These are phyloP conservation scores for Hanseniaspora uvarum DNA, from an alignment of 1,139 yeast species.

Conservation along the genomic window DNA sequence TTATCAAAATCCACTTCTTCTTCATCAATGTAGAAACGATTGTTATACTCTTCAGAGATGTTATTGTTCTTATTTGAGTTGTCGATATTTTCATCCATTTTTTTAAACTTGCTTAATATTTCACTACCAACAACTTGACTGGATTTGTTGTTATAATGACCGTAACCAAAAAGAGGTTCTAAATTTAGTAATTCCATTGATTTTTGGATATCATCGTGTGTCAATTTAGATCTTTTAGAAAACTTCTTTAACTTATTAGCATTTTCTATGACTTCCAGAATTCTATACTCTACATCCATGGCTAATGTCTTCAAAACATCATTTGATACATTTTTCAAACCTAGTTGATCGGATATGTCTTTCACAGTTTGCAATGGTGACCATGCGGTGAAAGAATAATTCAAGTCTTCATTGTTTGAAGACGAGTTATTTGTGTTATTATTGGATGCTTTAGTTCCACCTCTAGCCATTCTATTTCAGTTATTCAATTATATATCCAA, in stretches of 20 bases:
- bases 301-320: constrained; percentile 92
- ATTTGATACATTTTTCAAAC: constrained; percentile 67
- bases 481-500: too few relatives aligned
- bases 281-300: constrained; percentile 96
- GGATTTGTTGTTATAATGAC: constrained; percentile 34
- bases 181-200: constrained; percentile 79
- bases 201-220: constrained; percentile 70
- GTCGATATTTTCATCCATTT: constrained; percentile 29
- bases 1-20: constrained; percentile 90
- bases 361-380: constrained; percentile 94
- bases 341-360: constrained; percentile 90
- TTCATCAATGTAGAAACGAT: constrained; percentile 80
- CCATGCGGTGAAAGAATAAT: constrained; percentile 79
- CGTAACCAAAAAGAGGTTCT: constrained; percentile 73
- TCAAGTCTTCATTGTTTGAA: constrained; percentile 5
- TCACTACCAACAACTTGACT: constrained; percentile 13
- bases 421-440: neutral
- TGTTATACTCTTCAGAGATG: constrained; percentile 57
- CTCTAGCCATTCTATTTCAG: constrained; percentile 8
- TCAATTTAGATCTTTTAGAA: constrained; percentile 69
- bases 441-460: neutral
- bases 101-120: constrained; percentile 11
- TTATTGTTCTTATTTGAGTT: constrained; percentile 32
- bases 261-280: constrained; percentile 88
- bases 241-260: constrained; percentile 95